A percentile compares a stretch with the other conserved stretches of the same genome.
Conservation (phyloP, 768 basidiomycete genomes). For the Collybia nuda region DNA sequence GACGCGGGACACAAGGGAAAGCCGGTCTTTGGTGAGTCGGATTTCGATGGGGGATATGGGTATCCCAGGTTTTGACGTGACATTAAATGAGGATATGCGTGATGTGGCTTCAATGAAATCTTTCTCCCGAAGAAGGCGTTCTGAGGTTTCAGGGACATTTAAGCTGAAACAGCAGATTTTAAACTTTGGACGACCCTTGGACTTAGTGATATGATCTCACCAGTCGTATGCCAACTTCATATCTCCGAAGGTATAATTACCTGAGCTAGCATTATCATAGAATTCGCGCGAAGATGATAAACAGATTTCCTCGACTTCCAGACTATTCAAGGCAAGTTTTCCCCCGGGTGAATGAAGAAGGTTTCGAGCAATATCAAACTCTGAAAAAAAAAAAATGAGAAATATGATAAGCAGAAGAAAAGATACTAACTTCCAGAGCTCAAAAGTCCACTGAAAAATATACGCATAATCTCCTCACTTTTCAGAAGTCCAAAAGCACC, state of each 20-base stretch:
- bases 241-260: slow-evolving; percentile 89
- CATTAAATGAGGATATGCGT: slow-evolving; percentile 88
- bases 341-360: slow-evolving; percentile 50
- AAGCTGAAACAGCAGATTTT: slow-evolving; percentile 49
- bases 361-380: slow-evolving; percentile 64
- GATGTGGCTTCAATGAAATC: slow-evolving; percentile 99
- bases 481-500: slow-evolving; percentile 82
- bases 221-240: slow-evolving; percentile 98
- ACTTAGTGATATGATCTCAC: slow-evolving; percentile 37
- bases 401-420: slow-evolving; percentile 8
- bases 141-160: slow-evolving; percentile 66
- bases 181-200: background rate
- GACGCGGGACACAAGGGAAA: slow-evolving; percentile 84
- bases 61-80: slow-evolving; percentile 71
- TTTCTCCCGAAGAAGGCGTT: slow-evolving; percentile 64
- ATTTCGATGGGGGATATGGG: slow-evolving; percentile 91
- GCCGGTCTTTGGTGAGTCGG: slow-evolving; percentile 84
- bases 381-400: slow-evolving; percentile 31
- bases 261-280: slow-evolving; percentile 92
- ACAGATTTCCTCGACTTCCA: slow-evolving; percentile 73
- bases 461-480: slow-evolving; percentile 68
- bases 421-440: slow-evolving; percentile 80
- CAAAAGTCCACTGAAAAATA: slow-evolving; percentile 85
- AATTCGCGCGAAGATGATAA: slow-evolving; percentile 82
- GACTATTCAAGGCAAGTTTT: slow-evolving; percentile 47